Evolutionary conservation across 192 early-diverging fungal species (phyloP), one percentile per base, ranked within the genome.

Genomic region (Paraglomus occultum): DNA sequence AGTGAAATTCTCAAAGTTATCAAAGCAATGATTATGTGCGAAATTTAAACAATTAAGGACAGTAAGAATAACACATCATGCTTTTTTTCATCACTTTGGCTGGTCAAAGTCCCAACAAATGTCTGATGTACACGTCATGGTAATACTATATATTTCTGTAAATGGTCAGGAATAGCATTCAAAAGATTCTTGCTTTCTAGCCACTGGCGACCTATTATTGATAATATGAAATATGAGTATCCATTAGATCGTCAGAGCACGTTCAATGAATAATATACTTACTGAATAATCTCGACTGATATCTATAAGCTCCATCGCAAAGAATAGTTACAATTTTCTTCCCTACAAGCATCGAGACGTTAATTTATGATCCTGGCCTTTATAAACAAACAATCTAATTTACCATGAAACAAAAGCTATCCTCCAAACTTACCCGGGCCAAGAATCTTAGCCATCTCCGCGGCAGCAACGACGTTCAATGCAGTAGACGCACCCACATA

Each of bases 401-500:
- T 52, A 52, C 17, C 6, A 52, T 18, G 18, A 42, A n/a, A 1
- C 2, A 60, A 60, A 15, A 15, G 9, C 17, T 15, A 57, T 71
- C 22, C 5, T 8, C 8, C 23, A 6, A 15, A 51, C 55, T 83
- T 83, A 64, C 91, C 91, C 0, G 88, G 87, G 6, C 93, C 94
- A 45, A 93, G 73, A 43, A 85, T 78, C 79, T 92, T 88, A 47
- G 95, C 95, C 86, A 95, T 89, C 79, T 95, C 83, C 51, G 88
- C 89, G 1, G 95, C 95, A 11, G 94, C 91, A n/a, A 85, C 94
- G 15, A 95, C 94, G 71, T 98, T 98, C 49, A 98, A 76, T 0
- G 95, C 95, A 14, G 94, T 92, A 17, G 89, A 91, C 0, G 94
- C 94, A 23, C 95, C 95, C 46, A 96, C 75, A 66, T 95, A 96